Conservation (phyloP, 768 basidiomycete genomes). For the Amanita phalloides region DNA sequence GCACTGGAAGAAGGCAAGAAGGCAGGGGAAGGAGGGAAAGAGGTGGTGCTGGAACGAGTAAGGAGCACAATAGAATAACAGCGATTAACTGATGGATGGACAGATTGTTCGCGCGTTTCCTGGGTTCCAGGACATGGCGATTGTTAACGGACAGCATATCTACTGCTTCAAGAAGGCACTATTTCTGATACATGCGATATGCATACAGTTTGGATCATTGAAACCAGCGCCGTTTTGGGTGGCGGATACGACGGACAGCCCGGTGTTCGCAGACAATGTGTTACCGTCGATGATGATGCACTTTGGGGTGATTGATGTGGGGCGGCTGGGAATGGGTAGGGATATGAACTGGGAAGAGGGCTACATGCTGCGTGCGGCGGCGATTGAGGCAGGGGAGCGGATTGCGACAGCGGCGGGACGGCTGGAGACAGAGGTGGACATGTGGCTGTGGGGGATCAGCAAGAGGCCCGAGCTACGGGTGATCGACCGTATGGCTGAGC, state of each 20-base stretch:
- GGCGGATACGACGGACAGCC: conserved; percentile 46
- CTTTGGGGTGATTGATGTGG: conserved; percentile 55
- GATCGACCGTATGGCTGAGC: conserved; percentile 56
- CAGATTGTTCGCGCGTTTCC: conserved; percentile 73
- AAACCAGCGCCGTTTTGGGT: conserved; percentile 48
- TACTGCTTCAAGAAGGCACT: conserved; percentile 89
- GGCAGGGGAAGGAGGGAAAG: conserved; percentile 28
- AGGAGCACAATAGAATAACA: conserved; percentile 9
- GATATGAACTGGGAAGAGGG: conserved; percentile 49
- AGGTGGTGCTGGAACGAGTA: conserved; percentile 56
- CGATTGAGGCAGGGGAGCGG: conserved; percentile 68
- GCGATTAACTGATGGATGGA: conserved; percentile 7
- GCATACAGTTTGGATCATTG: conserved; percentile 50
- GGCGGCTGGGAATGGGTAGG: conserved; percentile 30
- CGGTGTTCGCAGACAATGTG: conserved; percentile 75
- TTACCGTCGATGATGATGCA: conserved; percentile 75
- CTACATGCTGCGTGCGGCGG: conserved; percentile 66
- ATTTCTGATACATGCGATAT: conserved; percentile 65
- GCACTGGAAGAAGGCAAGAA: conserved; percentile 46
- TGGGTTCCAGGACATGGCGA: conserved; percentile 69
- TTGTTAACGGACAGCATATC: conserved; percentile 54
- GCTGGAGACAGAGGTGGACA: conserved; percentile 56
- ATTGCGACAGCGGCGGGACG: conserved; percentile 27
- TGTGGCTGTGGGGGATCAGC: conserved; percentile 77
- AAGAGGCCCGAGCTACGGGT: conserved; percentile 52